Evolutionary conservation across 305 asterid species (phyloP).

Genomic region (Plantago lanceolata): DNA sequence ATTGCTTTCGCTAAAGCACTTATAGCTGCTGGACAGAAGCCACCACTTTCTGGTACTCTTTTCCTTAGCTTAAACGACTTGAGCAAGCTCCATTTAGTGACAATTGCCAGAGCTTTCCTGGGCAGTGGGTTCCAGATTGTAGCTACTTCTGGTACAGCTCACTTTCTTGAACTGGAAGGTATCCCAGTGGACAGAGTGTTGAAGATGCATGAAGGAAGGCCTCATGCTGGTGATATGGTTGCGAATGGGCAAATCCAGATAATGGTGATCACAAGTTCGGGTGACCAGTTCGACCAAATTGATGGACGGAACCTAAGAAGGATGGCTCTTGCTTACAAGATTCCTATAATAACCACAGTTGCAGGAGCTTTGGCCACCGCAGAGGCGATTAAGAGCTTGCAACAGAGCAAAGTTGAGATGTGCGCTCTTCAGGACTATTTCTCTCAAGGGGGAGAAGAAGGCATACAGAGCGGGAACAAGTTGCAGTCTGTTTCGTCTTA

Average conservation of each 20-base stretch:
- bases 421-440: constrained; percentile 87
- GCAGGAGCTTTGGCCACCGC: constrained; percentile 96
- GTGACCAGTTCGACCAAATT: constrained; percentile 75
- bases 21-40: constrained; percentile 87
- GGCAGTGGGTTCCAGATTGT: constrained; percentile 55
- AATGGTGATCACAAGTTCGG: constrained; percentile 88
- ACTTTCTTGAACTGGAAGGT: constrained; percentile 58
- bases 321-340: constrained; percentile 87
- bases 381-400: constrained; percentile 80
- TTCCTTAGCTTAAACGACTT: constrained; percentile 83
- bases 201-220: constrained; percentile 93
- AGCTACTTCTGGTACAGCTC: constrained; percentile 95
- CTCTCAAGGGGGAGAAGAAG: constrained; percentile 27
- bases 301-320: constrained; percentile 88
- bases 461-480: constrained; percentile 24
- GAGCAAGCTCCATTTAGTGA: constrained; percentile 59
- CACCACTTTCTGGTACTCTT: constrained; percentile 69
- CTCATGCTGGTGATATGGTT: constrained; percentile 81
- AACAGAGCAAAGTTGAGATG: constrained; percentile 69
- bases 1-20: constrained; percentile 88
- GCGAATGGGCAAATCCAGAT: constrained; percentile 81
- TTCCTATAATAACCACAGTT: constrained; percentile 80
- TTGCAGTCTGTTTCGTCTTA: constrained; percentile 45
- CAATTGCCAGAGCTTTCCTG: constrained; percentile 61
- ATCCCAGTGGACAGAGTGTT: constrained; percentile 66